phyloP scores from a whole-genome alignment of 2,329 filamentous ascomycete genomes.

The Ascochyta koolunga region DNA sequence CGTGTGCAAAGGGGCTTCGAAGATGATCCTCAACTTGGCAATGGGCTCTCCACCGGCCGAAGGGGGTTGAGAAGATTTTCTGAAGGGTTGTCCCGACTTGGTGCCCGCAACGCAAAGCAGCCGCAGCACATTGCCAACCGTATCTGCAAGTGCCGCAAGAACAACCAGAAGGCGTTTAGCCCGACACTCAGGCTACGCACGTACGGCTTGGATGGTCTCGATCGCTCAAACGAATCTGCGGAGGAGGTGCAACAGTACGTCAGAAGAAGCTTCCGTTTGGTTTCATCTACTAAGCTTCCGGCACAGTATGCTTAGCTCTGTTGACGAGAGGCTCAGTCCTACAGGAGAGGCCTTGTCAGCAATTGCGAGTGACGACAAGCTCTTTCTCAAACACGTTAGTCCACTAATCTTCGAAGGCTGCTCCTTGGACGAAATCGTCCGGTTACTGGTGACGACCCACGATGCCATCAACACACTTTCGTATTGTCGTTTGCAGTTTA shows the following conservation, averaged over 20 bases:
- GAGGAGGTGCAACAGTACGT: conserved; percentile 48
- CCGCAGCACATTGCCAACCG: conserved; percentile 30
- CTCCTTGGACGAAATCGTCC: conserved; percentile 37
- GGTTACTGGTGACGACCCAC: conserved; percentile 36
- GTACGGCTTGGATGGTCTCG: conserved; percentile 30
- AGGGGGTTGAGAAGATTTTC: conserved; percentile 38
- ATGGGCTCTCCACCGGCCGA: conserved; percentile 22
- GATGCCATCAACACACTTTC: conserved; percentile 41
- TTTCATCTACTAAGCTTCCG: conserved; percentile 41
- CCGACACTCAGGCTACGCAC: conserved; percentile 27
- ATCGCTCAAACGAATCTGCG: conserved; percentile 39
- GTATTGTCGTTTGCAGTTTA: conserved; percentile 32
- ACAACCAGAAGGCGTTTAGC: conserved; percentile 20
- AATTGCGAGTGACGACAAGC: conserved; percentile 38
- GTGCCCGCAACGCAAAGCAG: conserved; percentile 28
- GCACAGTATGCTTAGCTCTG: conserved; percentile 37
- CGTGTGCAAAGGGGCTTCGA: conserved; percentile 32
- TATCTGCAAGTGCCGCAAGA: conserved; percentile 33
- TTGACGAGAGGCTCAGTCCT: conserved; percentile 30
- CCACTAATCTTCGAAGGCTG: conserved; percentile 36
- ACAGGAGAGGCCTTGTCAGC: conserved; percentile 33
- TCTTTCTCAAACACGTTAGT: conserved; percentile 46
- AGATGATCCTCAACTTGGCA: conserved; percentile 30
- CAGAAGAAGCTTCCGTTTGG: conserved; percentile 36
- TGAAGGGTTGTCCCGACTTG: conserved; percentile 31